Evolutionary conservation across 495 filamentous ascomycete species (phyloP).

Genomic region (Aspergillus homomorphus): DNA sequence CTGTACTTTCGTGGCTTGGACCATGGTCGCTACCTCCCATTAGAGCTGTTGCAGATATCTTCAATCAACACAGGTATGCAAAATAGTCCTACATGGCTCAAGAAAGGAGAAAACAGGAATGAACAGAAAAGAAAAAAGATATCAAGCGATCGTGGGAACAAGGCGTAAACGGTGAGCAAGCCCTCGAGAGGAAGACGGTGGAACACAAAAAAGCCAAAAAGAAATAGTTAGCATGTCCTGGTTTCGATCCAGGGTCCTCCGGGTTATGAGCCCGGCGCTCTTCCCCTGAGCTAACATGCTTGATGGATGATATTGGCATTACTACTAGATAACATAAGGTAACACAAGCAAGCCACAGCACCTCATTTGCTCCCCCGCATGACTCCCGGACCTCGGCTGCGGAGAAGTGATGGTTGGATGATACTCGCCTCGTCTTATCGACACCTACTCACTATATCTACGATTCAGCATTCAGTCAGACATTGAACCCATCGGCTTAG

Average conservation of each 20-base stretch:
- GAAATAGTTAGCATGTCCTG: not conserved
- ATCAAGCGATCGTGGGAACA: no score
- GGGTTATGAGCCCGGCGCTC: not conserved
- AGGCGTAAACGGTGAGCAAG: not conserved
- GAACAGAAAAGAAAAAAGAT: no score
- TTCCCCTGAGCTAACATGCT: not conserved
- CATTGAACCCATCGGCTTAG: not conserved
- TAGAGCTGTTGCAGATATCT: no score
- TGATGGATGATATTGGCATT: not conserved
- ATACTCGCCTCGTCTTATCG: not conserved
- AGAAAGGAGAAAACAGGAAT: no score
- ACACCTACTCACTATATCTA: no score
- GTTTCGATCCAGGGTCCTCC: not conserved
- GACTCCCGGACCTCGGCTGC: slow-evolving; percentile 36
- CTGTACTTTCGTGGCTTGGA: no score
- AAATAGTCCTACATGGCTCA: no score
- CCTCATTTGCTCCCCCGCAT: slow-evolving; percentile 23
- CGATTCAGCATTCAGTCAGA: not conserved
- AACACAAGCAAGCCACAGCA: no score
- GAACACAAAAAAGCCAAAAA: not conserved
- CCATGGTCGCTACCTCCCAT: no score
- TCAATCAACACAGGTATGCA: no score
- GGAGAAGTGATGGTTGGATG: slow-evolving; percentile 10
- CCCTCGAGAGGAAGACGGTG: not conserved
- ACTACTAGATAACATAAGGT: not conserved